phyloP scores from a whole-genome alignment of 2,329 filamentous ascomycete species.

The Scedosporium boydii region DNA sequence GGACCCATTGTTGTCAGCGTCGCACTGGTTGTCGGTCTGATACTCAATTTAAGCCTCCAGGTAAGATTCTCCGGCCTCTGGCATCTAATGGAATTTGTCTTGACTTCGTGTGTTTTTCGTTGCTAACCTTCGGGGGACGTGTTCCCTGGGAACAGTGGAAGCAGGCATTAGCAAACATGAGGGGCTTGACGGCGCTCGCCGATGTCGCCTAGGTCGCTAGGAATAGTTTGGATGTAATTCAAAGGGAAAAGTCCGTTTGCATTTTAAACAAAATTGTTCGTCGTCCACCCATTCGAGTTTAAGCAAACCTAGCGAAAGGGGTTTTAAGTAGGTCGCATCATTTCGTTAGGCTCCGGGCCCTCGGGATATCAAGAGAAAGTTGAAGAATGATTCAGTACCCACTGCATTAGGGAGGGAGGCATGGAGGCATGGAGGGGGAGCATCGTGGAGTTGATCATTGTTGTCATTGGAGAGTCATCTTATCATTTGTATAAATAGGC shows the following conservation, averaged over 20 bases:
- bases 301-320: neutral
- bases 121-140: neutral
- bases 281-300: neutral
- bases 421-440: neutral
- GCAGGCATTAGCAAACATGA: neutral
- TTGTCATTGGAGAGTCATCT: neutral
- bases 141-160: neutral
- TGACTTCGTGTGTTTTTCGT: neutral
- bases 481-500: neutral
- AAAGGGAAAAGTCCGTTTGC: neutral
- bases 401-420: neutral
- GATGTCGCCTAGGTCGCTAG: neutral
- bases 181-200: neutral
- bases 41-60: constrained; percentile 85
- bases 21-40: constrained; percentile 66
- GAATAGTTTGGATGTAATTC: neutral
- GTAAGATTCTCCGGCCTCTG: constrained; percentile 31
- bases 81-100: no score
- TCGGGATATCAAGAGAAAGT: neutral
- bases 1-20: constrained; percentile 78
- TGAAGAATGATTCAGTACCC: neutral
- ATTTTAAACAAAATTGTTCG: neutral
- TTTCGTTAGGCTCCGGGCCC: neutral
- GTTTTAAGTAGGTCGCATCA: neutral
- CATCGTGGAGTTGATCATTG: neutral